phyloP scores from a whole-genome alignment of 2,329 filamentous ascomycete species.

The Claviceps fusiformis region DNA sequence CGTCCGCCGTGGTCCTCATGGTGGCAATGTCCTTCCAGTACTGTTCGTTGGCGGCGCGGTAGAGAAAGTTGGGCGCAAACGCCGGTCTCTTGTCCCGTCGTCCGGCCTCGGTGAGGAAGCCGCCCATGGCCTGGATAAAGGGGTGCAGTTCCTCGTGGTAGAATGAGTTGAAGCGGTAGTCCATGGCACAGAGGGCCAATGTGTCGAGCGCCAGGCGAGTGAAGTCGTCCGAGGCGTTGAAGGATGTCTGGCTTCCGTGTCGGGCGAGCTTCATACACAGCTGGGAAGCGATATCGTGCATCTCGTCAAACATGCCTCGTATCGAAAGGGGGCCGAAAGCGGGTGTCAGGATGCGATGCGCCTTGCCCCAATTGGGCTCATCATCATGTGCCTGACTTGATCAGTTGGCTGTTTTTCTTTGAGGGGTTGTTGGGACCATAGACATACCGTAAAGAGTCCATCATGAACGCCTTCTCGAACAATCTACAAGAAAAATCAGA shows the following conservation, averaged over 20 bases:
- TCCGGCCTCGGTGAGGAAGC: conserved; percentile 45
- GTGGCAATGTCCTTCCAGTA: conserved; percentile 40
- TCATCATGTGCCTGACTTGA: conserved; percentile 23
- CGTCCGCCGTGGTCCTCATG: conserved; percentile 40
- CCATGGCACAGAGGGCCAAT: conserved; percentile 58
- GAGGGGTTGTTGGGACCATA: too few species aligned
- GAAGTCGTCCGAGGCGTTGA: conserved; percentile 52
- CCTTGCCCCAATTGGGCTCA: conserved; percentile 52
- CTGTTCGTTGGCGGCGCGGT: conserved; percentile 33
- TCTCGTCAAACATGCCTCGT: conserved; percentile 53
- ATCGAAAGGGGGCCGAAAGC: conserved; percentile 59
- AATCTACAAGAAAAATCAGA: conserved; percentile 19
- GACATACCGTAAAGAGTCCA: conserved; percentile 49
- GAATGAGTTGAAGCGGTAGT: conserved; percentile 61
- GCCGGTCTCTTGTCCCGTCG: conserved; percentile 33
- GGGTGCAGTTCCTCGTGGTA: conserved; percentile 57
- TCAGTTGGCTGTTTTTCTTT: conserved; percentile 13
- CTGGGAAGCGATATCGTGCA: conserved; percentile 55
- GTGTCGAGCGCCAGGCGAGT: conserved; percentile 63
- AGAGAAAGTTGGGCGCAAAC: conserved; percentile 33
- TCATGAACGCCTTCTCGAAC: conserved; percentile 48
- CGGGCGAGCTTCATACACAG: conserved; percentile 56
- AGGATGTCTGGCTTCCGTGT: conserved; percentile 40
- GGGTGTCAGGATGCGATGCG: conserved; percentile 51
- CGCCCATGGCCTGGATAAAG: conserved; percentile 54